Evolutionary conservation across 805 yeast species (phyloP).

Genomic region (Candida gorgasii): DNA sequence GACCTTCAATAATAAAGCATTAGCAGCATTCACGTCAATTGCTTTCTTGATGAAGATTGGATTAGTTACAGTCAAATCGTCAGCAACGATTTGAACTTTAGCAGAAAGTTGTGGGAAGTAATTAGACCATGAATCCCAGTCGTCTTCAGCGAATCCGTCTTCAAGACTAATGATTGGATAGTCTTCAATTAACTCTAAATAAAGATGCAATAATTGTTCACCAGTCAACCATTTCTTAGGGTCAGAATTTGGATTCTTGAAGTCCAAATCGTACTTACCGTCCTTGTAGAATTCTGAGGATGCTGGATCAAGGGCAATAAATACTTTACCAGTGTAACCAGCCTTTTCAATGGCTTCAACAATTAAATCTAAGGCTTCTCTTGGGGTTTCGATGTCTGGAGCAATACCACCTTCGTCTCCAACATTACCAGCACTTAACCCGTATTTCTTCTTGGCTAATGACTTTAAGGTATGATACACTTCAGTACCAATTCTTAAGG

Average conservation of each 20-base stretch:
- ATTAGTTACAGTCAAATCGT: conserved; percentile 98
- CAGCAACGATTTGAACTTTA: conserved; percentile 89
- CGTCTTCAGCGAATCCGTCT: conserved; percentile 99
- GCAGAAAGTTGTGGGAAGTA: conserved; percentile 70
- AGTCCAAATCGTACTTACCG: conserved; percentile 96
- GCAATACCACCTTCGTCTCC: conserved; percentile 99
- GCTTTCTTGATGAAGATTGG: conserved; percentile 92
- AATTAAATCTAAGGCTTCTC: conserved; percentile 96
- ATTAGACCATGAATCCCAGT: conserved; percentile 97
- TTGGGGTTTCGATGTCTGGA: conserved; percentile 92
- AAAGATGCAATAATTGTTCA: conserved; percentile 80
- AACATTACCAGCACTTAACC: conserved; percentile 98
- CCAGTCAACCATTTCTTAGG: conserved; percentile 88
- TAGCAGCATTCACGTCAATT: conserved; percentile 93
- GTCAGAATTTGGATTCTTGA: conserved; percentile 96
- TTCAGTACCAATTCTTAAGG: conserved; percentile 95
- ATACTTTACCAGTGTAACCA: conserved; percentile 91
- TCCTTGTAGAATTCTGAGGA: conserved; percentile 97
- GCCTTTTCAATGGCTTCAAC: conserved; percentile 86
- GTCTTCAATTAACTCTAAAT: conserved; percentile 74
- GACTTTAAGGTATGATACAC: conserved; percentile 96
- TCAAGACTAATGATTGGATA: conserved; percentile 98
- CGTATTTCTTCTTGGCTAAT: conserved; percentile 91
- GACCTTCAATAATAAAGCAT: conserved; percentile 93
- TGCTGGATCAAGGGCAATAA: conserved; percentile 94